These are phyloP conservation scores for Lyophyllum decastes DNA, from an alignment of 768 basidiomycete species.

Conservation along the genomic window DNA sequence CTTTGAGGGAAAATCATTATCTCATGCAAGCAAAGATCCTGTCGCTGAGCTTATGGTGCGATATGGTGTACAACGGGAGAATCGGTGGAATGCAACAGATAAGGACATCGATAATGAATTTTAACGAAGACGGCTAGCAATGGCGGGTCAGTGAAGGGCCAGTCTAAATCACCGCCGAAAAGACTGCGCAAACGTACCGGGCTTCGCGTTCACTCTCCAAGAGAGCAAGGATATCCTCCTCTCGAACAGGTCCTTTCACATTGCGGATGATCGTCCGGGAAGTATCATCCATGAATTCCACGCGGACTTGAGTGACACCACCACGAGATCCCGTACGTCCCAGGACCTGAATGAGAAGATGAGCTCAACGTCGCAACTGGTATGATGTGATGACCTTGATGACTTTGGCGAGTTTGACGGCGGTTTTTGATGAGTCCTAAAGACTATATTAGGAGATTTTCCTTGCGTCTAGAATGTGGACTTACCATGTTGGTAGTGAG, in stretches of 20 bases:
- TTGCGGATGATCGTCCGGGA: slow-evolving; percentile 97
- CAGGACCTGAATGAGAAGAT: slow-evolving; percentile 66
- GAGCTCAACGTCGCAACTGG: not conserved
- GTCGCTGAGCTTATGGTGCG: slow-evolving; percentile 7
- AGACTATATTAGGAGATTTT: not conserved
- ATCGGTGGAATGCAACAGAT: slow-evolving; percentile 10
- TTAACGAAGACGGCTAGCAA: slow-evolving; percentile 40
- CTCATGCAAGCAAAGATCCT: slow-evolving; percentile 3
- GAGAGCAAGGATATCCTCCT: slow-evolving; percentile 94
- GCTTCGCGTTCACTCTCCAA: slow-evolving; percentile 99
- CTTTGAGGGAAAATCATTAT: not conserved
- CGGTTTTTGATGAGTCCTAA: slow-evolving; percentile 85
- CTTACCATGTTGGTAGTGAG: slow-evolving; percentile 32
- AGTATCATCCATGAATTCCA: slow-evolving; percentile 98
- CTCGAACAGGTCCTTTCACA: slow-evolving; percentile 96
- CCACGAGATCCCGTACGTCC: slow-evolving; percentile 98
- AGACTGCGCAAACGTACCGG: slow-evolving; percentile 62
- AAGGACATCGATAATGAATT: slow-evolving; percentile 8
- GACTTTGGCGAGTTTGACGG: slow-evolving; percentile 97
- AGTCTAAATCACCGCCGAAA: not conserved
- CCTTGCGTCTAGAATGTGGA: not conserved
- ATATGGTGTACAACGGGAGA: slow-evolving; percentile 12
- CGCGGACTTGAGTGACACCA: slow-evolving; percentile 98
- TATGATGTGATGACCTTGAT: slow-evolving; percentile 69
- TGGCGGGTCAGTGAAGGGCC: no score